These are phyloP conservation scores for Rhizophagus clarus DNA, from an alignment of 192 early-diverging fungal genomes.

Conservation along the genomic window DNA sequence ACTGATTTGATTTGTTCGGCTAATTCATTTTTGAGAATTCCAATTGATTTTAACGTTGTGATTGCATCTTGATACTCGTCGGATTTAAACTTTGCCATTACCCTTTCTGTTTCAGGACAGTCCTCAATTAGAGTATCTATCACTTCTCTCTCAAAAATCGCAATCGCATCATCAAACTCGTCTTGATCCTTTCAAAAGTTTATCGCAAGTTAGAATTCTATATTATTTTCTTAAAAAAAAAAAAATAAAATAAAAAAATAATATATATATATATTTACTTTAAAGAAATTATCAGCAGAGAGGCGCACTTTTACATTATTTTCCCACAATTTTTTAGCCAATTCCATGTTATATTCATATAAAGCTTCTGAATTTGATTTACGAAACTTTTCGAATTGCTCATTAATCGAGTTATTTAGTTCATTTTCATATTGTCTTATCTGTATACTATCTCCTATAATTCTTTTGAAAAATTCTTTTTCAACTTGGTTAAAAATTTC, in stretches of 20 bases:
- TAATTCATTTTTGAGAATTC: not conserved
- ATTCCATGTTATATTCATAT: not conserved
- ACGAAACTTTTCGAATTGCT: not conserved
- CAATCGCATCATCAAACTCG: constrained; percentile 14
- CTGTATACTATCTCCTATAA: not conserved
- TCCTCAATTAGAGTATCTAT: not conserved
- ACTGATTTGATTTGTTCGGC: constrained; percentile 3
- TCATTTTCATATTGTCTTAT: not conserved
- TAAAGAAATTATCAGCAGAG: not conserved
- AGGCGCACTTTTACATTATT: not conserved
- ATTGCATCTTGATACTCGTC: constrained; percentile 13
- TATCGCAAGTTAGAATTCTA: not conserved
- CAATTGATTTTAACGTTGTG: not conserved
- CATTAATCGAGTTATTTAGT: not conserved
- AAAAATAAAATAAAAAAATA: not conserved
- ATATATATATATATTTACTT: constrained; percentile 18
- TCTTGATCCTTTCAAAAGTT: constrained; percentile 3
- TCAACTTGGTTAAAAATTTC: not conserved
- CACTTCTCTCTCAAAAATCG: constrained; percentile 10
- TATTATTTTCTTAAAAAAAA: not conserved
- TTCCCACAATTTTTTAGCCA: not conserved
- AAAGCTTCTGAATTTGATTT: constrained; percentile 20
- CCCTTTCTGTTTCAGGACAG: constrained; percentile 6
- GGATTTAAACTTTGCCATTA: not conserved
- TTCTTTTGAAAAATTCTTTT: constrained; percentile 6